Evolutionary conservation across 192 early-diverging fungal genomes (phyloP).

Genomic region (Allomyces macrogynus): DNA sequence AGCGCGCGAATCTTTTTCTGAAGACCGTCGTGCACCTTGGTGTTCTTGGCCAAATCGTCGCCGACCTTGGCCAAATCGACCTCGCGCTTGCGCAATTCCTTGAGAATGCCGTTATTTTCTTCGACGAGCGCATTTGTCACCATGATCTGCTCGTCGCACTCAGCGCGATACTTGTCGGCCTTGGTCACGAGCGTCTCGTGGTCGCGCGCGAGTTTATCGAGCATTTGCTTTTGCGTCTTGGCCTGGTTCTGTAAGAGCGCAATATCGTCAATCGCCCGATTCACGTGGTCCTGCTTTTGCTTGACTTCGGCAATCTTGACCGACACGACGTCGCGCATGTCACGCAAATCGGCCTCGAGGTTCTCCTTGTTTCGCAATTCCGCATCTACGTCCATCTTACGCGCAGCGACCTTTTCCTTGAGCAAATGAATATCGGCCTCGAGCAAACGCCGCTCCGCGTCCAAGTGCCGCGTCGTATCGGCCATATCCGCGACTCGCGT

Average conservation of each 20-base stretch:
- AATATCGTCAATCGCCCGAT: constrained; percentile 35
- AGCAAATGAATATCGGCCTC: constrained; percentile 34
- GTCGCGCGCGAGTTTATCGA: constrained; percentile 31
- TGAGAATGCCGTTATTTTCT: constrained; percentile 19
- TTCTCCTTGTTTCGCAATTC: constrained; percentile 35
- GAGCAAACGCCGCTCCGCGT: constrained; percentile 22
- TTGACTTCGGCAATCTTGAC: constrained; percentile 39
- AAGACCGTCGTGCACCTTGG: constrained; percentile 21
- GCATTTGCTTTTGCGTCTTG: constrained; percentile 22
- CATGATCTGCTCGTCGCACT: constrained; percentile 33
- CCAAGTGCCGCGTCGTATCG: constrained; percentile 25
- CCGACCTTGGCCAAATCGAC: constrained; percentile 18
- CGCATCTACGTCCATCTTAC: constrained; percentile 34
- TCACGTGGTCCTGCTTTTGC: constrained; percentile 32
- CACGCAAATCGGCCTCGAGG: constrained; percentile 31
- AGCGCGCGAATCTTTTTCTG: constrained; percentile 28
- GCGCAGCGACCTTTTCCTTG: constrained; percentile 29
- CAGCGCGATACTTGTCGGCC: constrained; percentile 28
- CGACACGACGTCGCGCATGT: constrained; percentile 29
- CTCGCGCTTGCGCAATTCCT: constrained; percentile 24
- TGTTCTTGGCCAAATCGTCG: constrained; percentile 26
- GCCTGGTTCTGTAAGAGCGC: constrained; percentile 29
- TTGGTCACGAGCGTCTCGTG: constrained; percentile 24
- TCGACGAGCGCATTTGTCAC: constrained; percentile 21
- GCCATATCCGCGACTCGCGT: constrained; percentile 22